A percentile compares a stretch with the other conserved stretches of the same genome.
phyloP scores from a whole-genome alignment of 2,329 filamentous ascomycete species.

The Trichoderma polysporum region DNA sequence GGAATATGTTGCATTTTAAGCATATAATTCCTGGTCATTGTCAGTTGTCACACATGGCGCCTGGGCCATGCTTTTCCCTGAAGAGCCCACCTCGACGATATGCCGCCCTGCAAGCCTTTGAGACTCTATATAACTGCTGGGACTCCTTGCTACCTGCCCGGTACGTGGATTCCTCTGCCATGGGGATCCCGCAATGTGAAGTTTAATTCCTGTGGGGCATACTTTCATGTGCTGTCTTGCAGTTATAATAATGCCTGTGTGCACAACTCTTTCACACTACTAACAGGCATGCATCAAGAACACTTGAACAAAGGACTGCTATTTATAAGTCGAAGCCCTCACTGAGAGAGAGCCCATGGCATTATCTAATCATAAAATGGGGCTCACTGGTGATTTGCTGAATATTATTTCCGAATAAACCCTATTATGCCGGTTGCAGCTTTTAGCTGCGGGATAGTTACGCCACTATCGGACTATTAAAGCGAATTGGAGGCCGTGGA shows the following conservation, averaged over 20 bases:
- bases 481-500: background rate
- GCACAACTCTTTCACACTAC: background rate
- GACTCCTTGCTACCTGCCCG: background rate
- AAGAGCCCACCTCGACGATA: background rate
- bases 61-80: background rate
- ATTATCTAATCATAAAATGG: background rate
- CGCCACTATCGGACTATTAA: constrained; percentile 11
- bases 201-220: background rate
- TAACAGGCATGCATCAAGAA: background rate
- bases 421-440: constrained; percentile 8
- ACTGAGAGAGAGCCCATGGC: background rate
- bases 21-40: background rate
- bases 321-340: background rate
- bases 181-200: background rate
- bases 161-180: background rate
- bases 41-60: background rate
- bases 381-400: background rate
- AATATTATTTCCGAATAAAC: constrained; percentile 6
- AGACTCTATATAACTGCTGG: background rate
- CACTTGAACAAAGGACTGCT: background rate
- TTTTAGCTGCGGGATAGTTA: constrained; percentile 11
- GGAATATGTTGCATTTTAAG: background rate
- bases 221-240: background rate
- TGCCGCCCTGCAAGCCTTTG: background rate
- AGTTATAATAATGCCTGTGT: background rate